A percentile compares a stretch with the other conserved stretches of the same genome.
Evolutionary conservation across 2,329 filamentous ascomycete genomes (phyloP).

Genomic region (Calycina herbarum): DNA sequence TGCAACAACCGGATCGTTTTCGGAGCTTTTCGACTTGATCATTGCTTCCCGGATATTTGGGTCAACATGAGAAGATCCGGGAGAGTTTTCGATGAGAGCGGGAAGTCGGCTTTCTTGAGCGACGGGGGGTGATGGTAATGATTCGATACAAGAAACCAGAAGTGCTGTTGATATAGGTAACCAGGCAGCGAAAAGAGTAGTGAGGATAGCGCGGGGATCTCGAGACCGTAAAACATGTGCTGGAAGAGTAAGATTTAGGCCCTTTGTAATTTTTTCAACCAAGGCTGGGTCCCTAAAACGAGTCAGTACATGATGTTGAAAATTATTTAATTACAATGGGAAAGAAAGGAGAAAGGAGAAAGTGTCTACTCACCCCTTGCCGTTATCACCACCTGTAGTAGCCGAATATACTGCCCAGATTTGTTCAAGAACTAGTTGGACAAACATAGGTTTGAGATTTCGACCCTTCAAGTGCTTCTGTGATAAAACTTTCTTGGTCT

Average conservation of each 20-base stretch:
- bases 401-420: slow-evolving; percentile 96
- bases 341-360: slow-evolving; percentile 36
- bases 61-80: slow-evolving; percentile 72
- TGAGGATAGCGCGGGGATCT: slow-evolving; percentile 81
- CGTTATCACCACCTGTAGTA: slow-evolving; percentile 77
- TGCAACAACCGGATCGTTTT: slow-evolving; percentile 78
- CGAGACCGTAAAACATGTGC: slow-evolving; percentile 81
- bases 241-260: slow-evolving; percentile 78
- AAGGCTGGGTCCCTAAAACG: slow-evolving; percentile 67
- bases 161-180: slow-evolving; percentile 89
- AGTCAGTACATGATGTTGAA: slow-evolving; percentile 31
- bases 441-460: slow-evolving; percentile 92
- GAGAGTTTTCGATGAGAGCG: slow-evolving; percentile 74
- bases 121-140: slow-evolving; percentile 76
- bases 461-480: slow-evolving; percentile 92
- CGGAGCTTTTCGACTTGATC: slow-evolving; percentile 70
- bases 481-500: slow-evolving; percentile 89
- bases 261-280: slow-evolving; percentile 94
- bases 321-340: slow-evolving; percentile 15
- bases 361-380: slow-evolving; percentile 67
- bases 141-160: slow-evolving; percentile 90
- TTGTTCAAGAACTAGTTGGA: slow-evolving; percentile 91
- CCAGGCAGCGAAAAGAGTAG: slow-evolving; percentile 85
- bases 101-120: slow-evolving; percentile 82
- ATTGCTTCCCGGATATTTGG: slow-evolving; percentile 74